These are phyloP conservation scores for Pogostemon cablin DNA, from an alignment of 257 asterid species.

Conservation along the genomic window DNA sequence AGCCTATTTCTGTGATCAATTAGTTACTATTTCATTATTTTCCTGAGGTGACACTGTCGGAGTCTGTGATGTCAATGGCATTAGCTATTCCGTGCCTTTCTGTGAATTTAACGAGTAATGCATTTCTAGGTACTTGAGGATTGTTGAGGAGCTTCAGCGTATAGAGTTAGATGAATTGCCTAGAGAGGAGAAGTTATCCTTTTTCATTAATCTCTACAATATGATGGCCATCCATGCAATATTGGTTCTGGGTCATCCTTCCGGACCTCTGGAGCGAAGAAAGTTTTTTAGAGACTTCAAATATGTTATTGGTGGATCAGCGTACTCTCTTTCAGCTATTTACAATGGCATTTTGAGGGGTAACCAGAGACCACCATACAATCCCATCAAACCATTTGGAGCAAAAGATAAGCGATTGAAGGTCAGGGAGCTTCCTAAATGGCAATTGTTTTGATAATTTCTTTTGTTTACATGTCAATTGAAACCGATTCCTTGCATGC, in stretches of 20 bases:
- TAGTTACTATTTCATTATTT: too few relatives aligned
- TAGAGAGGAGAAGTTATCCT: conserved; percentile 86
- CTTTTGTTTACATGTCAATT: not conserved
- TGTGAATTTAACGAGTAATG: conserved; percentile 11
- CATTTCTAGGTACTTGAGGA: conserved; percentile 71
- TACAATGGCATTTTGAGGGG: conserved; percentile 85
- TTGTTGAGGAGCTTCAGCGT: conserved; percentile 87
- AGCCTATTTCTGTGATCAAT: not conserved
- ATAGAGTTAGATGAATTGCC: conserved; percentile 64
- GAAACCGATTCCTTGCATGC: not conserved
- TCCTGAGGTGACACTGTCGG: too few relatives aligned
- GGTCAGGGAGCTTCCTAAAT: conserved; percentile 44
- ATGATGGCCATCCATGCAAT: conserved; percentile 52
- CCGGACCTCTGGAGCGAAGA: conserved; percentile 73
- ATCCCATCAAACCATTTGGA: conserved; percentile 73
- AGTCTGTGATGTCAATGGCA: not conserved
- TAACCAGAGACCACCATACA: conserved; percentile 92
- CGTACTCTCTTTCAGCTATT: conserved; percentile 81
- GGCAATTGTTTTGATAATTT: not conserved
- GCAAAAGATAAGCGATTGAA: conserved; percentile 59
- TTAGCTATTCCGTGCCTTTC: not conserved
- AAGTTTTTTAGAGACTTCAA: conserved; percentile 80
- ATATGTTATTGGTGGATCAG: conserved; percentile 88
- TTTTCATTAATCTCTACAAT: conserved; percentile 77
- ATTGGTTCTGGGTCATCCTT: conserved; percentile 74